Evolutionary conservation across 495 filamentous ascomycete species (phyloP), one percentile per base, ranked within the genome.

Genomic region (Extremus antarcticus): DNA sequence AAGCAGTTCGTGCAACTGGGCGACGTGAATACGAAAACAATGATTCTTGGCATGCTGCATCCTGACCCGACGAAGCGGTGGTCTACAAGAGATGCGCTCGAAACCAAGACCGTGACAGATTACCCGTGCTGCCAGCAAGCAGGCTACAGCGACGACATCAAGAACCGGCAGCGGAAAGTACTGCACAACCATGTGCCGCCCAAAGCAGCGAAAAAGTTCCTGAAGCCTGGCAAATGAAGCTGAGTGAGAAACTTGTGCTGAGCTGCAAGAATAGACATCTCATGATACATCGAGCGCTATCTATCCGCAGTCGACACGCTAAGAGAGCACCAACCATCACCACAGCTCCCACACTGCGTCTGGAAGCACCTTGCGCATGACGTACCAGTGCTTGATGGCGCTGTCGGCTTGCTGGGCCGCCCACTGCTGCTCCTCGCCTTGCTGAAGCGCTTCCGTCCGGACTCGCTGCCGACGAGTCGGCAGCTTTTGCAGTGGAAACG

Each of bases 291-390:
- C 41, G 41, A 7, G 41, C 23, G 7, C 46, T 48, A 10, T 48
- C 46, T 46, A 46, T 39, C n/a, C 9, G 9, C n/a, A n/a, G n/a
- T n/a, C n/a, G n/a, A n/a, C n/a, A n/a, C n/a, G n/a, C n/a, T n/a
- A n/a, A n/a, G n/a, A n/a, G n/a, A n/a, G n/a, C n/a, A n/a, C 35
- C 35, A 47, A 23, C 9, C 9, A 32, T 80, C 70, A 97, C 88
- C 89, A 96, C 52, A 79, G 78, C 75, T 94, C 84, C 92, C 92
- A 98, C 3, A 96, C 82, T 20, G 67, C 66, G 53, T 71, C 75
- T 13, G 91, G 90, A 51, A 97, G 51, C 4, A 95, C 90, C 4
- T 71, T 82, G 66, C 92, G 78, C 86, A 97, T 98, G 38, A 98
- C 82, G 20, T 71, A 68, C 92, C 92, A 98, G 71, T 98, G 92